phyloP scores from a whole-genome alignment of 768 basidiomycete species.

The Pleurotus ostreatus region DNA sequence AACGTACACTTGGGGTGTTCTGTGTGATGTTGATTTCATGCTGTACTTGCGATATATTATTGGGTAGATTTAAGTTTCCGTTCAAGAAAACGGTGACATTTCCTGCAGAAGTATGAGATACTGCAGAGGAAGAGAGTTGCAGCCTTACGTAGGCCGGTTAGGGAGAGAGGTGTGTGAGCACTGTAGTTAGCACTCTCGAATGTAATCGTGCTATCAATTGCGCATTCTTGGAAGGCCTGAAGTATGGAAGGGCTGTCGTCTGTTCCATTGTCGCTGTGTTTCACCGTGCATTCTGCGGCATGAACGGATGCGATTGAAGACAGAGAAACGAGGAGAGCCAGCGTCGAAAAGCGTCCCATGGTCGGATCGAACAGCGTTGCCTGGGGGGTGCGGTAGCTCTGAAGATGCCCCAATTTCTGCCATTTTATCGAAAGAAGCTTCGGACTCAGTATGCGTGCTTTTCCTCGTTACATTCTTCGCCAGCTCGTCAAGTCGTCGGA shows the following conservation, averaged over 20 bases:
- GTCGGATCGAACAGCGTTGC: neutral
- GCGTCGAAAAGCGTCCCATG: neutral
- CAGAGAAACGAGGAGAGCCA: neutral
- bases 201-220: constrained; percentile 27
- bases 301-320: neutral
- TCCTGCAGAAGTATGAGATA: constrained; percentile 15
- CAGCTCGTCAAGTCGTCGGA: neutral
- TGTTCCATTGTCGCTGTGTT: constrained; percentile 20
- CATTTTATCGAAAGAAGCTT: constrained; percentile 6
- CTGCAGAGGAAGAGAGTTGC: neutral
- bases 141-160: constrained; percentile 25
- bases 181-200: constrained; percentile 32
- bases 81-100: constrained; percentile 38
- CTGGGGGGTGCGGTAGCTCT: neutral
- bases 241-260: constrained; percentile 33
- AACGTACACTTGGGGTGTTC: constrained; percentile 33
- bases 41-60: constrained; percentile 39
- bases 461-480: neutral
- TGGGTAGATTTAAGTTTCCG: constrained; percentile 41
- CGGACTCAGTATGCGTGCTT: neutral
- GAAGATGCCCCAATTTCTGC: neutral
- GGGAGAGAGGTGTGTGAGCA: constrained; percentile 30
- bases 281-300: constrained; percentile 21
- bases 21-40: constrained; percentile 30
- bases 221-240: constrained; percentile 30